Evolutionary conservation across 495 filamentous ascomycete genomes (phyloP), one percentile per base, ranked within the genome.

Genomic region (Ramalina intermedia): DNA sequence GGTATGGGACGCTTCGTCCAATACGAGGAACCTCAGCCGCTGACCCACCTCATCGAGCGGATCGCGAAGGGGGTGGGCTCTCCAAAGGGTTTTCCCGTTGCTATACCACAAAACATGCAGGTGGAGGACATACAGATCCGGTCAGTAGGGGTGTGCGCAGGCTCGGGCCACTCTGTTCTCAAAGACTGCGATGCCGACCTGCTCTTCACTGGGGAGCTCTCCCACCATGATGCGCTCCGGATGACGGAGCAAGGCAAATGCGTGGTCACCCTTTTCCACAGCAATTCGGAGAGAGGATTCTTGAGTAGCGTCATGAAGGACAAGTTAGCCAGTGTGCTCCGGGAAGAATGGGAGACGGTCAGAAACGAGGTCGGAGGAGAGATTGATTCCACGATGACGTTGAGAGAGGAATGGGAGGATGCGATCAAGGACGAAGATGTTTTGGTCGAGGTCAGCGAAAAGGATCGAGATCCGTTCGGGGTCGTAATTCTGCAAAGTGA

Each of bases 121-220:
- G 63, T 75, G 3, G 68, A 72, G 26, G 63, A 69, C 21, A 73
- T 81, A 37, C 62, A 60, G 37, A 81, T 88, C 50, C 64, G 66
- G 12, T 78, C 72, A 8, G 71, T 76, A 4, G 71, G 73, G 14
- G 73, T 96, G 37, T 96, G 90, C 54, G 89, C 91, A 2, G 91
- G 91, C 0, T 87, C 81, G 1, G 91, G 91, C 0, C 78, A 75
- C 3, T 74, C 78, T 29, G 68, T 94, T 12, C 73, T 98, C 49
- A 73, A 81, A 43, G 72, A 79, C 45, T 69, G 79, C 16, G 65
- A 66, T 12, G 69, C 72, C 0, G 87, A 96, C 59, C 66, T 96
- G 23, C 64, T 89, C 1, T 83, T 96, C 50, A 96, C 90, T 0
- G 91, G 91, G 7, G 91, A 98, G 62, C 75, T 96, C 74, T 81